Evolutionary conservation across 2,329 filamentous ascomycete species (phyloP).

Genomic region (Clonostachys sp.): DNA sequence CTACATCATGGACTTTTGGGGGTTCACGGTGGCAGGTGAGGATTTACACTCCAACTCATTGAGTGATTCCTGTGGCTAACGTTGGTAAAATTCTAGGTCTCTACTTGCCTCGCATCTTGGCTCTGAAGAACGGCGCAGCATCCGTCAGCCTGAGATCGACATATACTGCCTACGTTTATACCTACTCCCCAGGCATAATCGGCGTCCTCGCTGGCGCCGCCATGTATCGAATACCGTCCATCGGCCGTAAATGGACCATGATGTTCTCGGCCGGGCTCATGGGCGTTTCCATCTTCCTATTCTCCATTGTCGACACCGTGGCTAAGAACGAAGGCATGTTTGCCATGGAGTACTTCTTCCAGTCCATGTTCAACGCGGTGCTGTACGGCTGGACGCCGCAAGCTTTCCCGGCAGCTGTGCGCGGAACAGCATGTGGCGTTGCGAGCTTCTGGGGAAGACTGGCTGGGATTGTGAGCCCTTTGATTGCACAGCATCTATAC

Average conservation of each 20-base stretch:
- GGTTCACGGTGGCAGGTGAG: slow-evolving; percentile 28
- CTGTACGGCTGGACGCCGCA: slow-evolving; percentile 48
- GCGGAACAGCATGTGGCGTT: slow-evolving; percentile 51
- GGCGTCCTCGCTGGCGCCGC: slow-evolving; percentile 42
- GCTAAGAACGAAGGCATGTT: slow-evolving; percentile 31
- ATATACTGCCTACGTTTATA: slow-evolving; percentile 49
- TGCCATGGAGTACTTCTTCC: slow-evolving; percentile 37
- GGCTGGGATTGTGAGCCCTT: slow-evolving; percentile 52
- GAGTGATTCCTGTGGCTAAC: not conserved
- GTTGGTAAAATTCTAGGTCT: slow-evolving; percentile 26
- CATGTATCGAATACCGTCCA: slow-evolving; percentile 28
- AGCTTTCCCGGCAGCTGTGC: slow-evolving; percentile 49
- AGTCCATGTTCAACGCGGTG: slow-evolving; percentile 28
- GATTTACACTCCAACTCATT: not conserved
- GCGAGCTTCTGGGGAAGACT: slow-evolving; percentile 55
- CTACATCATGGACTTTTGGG: slow-evolving; percentile 31
- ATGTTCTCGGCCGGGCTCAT: slow-evolving; percentile 37
- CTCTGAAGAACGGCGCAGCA: slow-evolving; percentile 42
- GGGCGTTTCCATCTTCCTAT: slow-evolving; percentile 39
- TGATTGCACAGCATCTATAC: slow-evolving; percentile 44
- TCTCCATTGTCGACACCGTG: slow-evolving; percentile 31
- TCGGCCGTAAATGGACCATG: slow-evolving; percentile 36
- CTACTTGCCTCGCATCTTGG: slow-evolving; percentile 43
- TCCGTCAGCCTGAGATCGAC: slow-evolving; percentile 36
- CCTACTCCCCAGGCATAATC: slow-evolving; percentile 45